Evolutionary conservation across 2,329 filamentous ascomycete species (phyloP).

Genomic region (Alternaria burnsii): DNA sequence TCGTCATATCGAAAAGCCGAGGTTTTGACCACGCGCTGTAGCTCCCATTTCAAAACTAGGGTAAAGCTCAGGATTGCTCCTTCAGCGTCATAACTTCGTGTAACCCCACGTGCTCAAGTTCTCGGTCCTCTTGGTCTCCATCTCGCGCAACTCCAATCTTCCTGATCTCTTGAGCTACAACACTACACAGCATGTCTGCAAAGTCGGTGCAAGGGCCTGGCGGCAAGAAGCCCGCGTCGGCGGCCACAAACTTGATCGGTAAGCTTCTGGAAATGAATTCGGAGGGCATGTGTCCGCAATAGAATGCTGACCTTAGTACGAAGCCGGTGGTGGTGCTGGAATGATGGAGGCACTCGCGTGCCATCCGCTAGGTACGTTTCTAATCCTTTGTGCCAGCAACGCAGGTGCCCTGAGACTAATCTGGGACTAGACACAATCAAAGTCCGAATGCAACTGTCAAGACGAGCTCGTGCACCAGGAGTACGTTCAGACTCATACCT

Average conservation of each 20-base stretch:
- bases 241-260: slow-evolving; percentile 92
- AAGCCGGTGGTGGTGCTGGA: slow-evolving; percentile 93
- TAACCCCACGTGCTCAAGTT: slow-evolving; percentile 3
- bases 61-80: neutral
- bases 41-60: neutral
- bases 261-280: slow-evolving; percentile 45
- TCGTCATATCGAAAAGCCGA: slow-evolving; percentile 14
- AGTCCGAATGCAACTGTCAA: slow-evolving; percentile 98
- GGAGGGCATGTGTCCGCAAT: neutral
- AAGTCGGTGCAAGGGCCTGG: slow-evolving; percentile 65
- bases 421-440: slow-evolving; percentile 86
- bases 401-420: slow-evolving; percentile 23
- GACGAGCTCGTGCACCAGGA: slow-evolving; percentile 81
- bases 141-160: neutral
- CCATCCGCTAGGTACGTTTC: slow-evolving; percentile 81
- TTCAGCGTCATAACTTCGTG: neutral
- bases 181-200: slow-evolving; percentile 62
- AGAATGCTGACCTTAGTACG: slow-evolving; percentile 26
- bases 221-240: slow-evolving; percentile 81
- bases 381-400: neutral
- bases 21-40: neutral
- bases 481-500: slow-evolving; percentile 57
- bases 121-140: neutral
- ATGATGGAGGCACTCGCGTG: slow-evolving; percentile 99
- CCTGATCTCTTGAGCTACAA: slow-evolving; percentile 4